A percentile compares a stretch with the other conserved stretches of the same genome.
Conservation (phyloP, 2,329 filamentous ascomycete species). For the Colletotrichum coccodes region DNA sequence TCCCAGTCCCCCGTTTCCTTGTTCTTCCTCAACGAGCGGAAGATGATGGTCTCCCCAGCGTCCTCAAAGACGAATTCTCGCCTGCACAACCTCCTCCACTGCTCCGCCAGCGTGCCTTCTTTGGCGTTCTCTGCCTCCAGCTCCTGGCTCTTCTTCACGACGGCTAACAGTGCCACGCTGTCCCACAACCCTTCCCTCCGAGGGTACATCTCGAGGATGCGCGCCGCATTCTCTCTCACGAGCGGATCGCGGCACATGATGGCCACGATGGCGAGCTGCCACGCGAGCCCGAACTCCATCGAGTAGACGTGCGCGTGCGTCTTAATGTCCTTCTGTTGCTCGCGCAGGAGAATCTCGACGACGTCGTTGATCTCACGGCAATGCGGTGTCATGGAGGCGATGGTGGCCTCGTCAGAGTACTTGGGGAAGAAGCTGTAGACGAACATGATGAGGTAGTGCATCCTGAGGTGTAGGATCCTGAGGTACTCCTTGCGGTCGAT, state of each 20-base stretch:
- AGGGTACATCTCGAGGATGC: slow-evolving; percentile 52
- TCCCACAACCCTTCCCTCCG: slow-evolving; percentile 56
- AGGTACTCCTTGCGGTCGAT: slow-evolving; percentile 37
- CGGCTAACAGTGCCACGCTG: slow-evolving; percentile 50
- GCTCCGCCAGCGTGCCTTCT: slow-evolving; percentile 46
- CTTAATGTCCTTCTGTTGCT: slow-evolving; percentile 32
- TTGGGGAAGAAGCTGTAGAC: slow-evolving; percentile 50
- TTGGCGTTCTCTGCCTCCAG: slow-evolving; percentile 44
- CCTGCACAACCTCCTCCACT: slow-evolving; percentile 51
- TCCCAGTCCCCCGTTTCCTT: slow-evolving; percentile 45
- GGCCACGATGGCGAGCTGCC: slow-evolving; percentile 53
- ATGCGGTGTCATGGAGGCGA: slow-evolving; percentile 51
- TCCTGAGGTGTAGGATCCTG: slow-evolving; percentile 49
- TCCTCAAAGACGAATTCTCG: slow-evolving; percentile 53
- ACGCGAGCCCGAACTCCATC: slow-evolving; percentile 57
- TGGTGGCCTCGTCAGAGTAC: slow-evolving; percentile 47
- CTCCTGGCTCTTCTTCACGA: slow-evolving; percentile 49
- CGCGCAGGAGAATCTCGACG: slow-evolving; percentile 47
- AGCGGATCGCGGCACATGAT: slow-evolving; percentile 51
- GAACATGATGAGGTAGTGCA: slow-evolving; percentile 53
- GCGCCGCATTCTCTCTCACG: slow-evolving; percentile 51
- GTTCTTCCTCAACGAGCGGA: slow-evolving; percentile 47
- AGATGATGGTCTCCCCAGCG: slow-evolving; percentile 42
- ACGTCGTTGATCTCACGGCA: slow-evolving; percentile 53
- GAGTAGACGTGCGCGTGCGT: slow-evolving; percentile 48